A percentile compares a stretch with the other conserved stretches of the same genome.
phyloP scores from a whole-genome alignment of 2,329 filamentous ascomycete species.

The Talaromyces islandicus region DNA sequence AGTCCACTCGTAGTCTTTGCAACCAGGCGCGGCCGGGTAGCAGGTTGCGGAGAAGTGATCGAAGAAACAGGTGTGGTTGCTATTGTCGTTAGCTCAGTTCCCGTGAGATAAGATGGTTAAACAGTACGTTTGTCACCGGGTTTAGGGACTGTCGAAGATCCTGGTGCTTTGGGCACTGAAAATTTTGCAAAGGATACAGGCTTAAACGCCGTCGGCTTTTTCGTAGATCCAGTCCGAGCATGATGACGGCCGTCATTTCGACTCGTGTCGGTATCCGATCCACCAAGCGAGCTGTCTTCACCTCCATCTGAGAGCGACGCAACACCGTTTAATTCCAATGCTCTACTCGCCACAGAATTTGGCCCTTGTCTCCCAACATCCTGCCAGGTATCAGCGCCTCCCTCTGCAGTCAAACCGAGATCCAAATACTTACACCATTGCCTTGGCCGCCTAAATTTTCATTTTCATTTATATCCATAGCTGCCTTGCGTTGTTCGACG shows the following conservation, averaged over 20 bases:
- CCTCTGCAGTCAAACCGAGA: background rate
- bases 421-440: constrained; percentile 24
- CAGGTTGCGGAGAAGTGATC: constrained; percentile 33
- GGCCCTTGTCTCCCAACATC: constrained; percentile 16
- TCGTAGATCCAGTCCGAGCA: constrained; percentile 46
- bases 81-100: constrained; percentile 14
- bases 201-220: constrained; percentile 59
- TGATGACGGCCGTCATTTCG: constrained; percentile 45
- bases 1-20: constrained; percentile 55
- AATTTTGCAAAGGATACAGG: constrained; percentile 62
- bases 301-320: constrained; percentile 30
- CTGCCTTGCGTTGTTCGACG: constrained; percentile 17
- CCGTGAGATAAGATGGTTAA: background rate
- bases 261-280: constrained; percentile 60
- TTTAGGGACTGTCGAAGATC: constrained; percentile 47
- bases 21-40: constrained; percentile 55
- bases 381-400: constrained; percentile 7
- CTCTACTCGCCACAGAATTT: constrained; percentile 28
- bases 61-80: constrained; percentile 32
- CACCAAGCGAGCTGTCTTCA: constrained; percentile 39
- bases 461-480: constrained; percentile 16
- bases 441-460: constrained; percentile 20
- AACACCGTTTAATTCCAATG: constrained; percentile 35
- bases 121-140: constrained; percentile 49
- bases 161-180: constrained; percentile 57